phyloP scores from a whole-genome alignment of 106 monocot genomes.

The Iris macrosiphon region DNA sequence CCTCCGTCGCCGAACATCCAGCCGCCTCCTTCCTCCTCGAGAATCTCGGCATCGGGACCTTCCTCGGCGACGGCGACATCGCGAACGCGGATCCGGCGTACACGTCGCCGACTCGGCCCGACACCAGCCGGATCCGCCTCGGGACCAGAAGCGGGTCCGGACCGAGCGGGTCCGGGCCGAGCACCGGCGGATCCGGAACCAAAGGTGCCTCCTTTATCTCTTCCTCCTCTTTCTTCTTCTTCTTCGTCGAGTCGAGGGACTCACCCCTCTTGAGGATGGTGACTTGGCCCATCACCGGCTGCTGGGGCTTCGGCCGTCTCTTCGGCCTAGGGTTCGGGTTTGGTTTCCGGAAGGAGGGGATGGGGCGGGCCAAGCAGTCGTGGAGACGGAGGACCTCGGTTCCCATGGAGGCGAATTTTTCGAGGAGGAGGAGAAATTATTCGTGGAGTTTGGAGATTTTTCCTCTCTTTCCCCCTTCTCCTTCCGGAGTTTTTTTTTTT shows the following conservation, averaged over 20 bases:
- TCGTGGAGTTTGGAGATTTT: neutral
- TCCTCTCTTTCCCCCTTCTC: neutral
- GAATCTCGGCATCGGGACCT: slow-evolving; percentile 48
- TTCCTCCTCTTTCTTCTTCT: neutral
- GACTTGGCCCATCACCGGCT: slow-evolving; percentile 4
- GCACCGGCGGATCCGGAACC: neutral
- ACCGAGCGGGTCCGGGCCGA: slow-evolving; percentile 2
- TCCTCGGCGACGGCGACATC: slow-evolving; percentile 43
- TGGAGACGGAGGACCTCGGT: slow-evolving; percentile 25
- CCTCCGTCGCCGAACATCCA: slow-evolving; percentile 14
- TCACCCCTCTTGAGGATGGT: slow-evolving; percentile 5
- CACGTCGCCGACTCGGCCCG: neutral
- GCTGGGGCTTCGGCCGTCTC: neutral
- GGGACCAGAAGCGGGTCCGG: slow-evolving; percentile 1
- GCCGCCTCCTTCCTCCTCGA: slow-evolving; percentile 2
- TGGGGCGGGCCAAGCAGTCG: slow-evolving; percentile 14
- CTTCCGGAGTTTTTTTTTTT: too few species aligned
- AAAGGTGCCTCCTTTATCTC: neutral
- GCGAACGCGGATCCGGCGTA: slow-evolving; percentile 40
- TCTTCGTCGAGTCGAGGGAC: neutral
- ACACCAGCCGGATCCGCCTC: neutral
- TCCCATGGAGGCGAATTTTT: slow-evolving; percentile 8
- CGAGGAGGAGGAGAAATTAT: neutral
- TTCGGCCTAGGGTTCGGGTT: neutral
- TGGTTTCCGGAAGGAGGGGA: neutral